Base-by-base conservation (phyloP, 192 early-diverging fungal species). In the Geranomyces variabilis region DNA sequence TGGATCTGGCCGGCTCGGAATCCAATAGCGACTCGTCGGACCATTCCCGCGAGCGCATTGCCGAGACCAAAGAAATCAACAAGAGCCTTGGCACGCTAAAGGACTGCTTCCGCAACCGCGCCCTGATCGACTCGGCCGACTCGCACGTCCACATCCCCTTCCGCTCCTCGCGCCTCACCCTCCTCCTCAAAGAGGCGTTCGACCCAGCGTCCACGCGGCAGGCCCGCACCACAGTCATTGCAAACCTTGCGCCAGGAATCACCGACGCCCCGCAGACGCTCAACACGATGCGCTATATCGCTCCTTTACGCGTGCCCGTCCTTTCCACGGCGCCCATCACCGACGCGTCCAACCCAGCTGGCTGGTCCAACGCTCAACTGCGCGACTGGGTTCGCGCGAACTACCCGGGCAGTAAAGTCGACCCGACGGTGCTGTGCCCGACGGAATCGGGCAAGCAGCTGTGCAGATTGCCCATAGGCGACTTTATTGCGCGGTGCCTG, bases 1-100 rank as follows among this genome's bases (percentile, higher is more conserved):
- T 85, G 2, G 83, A 85, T 63, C 70, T 85, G 21, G 83, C 83
- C 0, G 83, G 83, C 30, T 81, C 77, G 31, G 83, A 85, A 59
- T 13, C 48, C 36, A 29, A 72, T 26, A 21, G 56, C 12, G 83
- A 84, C 49, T 45, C 51, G 19, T 21, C 60, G 26, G 24, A 67
- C 48, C 83, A 85, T 62, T 49, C 49, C 28, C 70, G 67, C 45
- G 83, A 85, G 56, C 69, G 78, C 9, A 33, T 82, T 26, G 63
- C 66, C 53, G 83, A 85, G 62, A 77, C 77, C n/a, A 58, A 58
- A 4, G 77, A 70, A 28, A 85, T 85, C 61, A 85, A 85, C 67
- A 63, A 46, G 58, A 74, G 66, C 13, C 65, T 85, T 8, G 59
- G 69, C 53, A 71, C 72, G 17, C 69, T 85, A 24, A 85, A 85